Evolutionary conservation across 2,329 filamentous ascomycete species (phyloP), one percentile per base, ranked within the genome.

Genomic region (Aspergillus neotritici): DNA sequence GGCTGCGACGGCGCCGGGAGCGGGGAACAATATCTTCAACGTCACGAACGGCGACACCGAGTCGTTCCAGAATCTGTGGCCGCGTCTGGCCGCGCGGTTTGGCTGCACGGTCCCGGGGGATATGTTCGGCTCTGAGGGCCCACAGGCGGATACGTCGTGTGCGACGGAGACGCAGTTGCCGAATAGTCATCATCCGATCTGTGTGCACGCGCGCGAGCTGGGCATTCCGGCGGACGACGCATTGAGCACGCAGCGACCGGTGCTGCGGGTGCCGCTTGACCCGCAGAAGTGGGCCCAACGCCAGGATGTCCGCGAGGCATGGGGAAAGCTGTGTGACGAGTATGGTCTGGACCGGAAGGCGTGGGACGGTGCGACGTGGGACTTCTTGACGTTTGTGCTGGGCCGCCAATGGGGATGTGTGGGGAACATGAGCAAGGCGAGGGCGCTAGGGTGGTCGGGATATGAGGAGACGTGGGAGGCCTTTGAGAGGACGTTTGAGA

Each of bases 311-410:
- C 60, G 63, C 32, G 40, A 58, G n/a, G 62, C 61, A 10, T 73
- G 71, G 70, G 47, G 48, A 4, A 55, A 41, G 31, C 37, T 74
- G 7, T 58, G 57, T 2, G 54, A 66, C 4, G 52, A 56, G 7
- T 57, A 70, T 16, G 56, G 59, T 0, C 33, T 74, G 13, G 59
- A 69, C 4, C 57, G 68, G 40, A 54, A 61, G 12, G 63, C 58
- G 0, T 72, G 69, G 46, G 66, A 69, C 6, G 66, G 69, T 44
- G 71, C 68, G 1, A 74, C 71, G 0, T 75, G 70, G 69, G 58
- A 48, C 1, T 73, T 70, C 41, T 49, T 70, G 40, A 66, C 62
- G 5, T 70, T 73, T 50, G 65, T 68, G 2, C 53, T 75, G 16
- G 69, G 71, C 0, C 53, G 71, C 30, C 50, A 60, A 14, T 64